Percentiles rank a stretch among this genome's conserved stretches.
These are phyloP conservation scores for Debaryomyces castellii DNA, from an alignment of 805 yeast species.

Conservation along the genomic window DNA sequence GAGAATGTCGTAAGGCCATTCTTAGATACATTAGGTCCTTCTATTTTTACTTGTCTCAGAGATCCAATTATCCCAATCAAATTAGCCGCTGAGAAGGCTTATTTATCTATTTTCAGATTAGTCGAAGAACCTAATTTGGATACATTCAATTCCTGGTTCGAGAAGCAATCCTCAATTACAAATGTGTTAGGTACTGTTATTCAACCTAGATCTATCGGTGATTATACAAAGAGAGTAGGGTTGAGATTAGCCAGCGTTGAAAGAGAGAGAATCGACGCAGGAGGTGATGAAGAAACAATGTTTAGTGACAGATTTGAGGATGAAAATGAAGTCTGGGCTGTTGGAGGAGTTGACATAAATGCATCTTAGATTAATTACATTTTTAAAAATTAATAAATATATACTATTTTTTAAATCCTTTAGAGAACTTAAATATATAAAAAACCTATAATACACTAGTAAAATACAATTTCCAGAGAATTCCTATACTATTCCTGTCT, in stretches of 20 bases:
- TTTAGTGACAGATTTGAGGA: slow-evolving; percentile 85
- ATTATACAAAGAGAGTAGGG: slow-evolving; percentile 90
- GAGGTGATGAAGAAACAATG: slow-evolving; percentile 86
- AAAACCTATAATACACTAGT: not conserved
- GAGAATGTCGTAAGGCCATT: slow-evolving; percentile 50
- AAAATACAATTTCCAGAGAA: not conserved
- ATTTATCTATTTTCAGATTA: slow-evolving; percentile 65
- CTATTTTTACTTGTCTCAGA: slow-evolving; percentile 79
- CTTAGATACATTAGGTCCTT: slow-evolving; percentile 60
- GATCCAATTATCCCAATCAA: slow-evolving; percentile 90
- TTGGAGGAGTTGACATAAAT: slow-evolving; percentile 60
- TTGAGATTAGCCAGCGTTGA: slow-evolving; percentile 80
- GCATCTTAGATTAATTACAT: slow-evolving; percentile 11
- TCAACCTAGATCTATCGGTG: slow-evolving; percentile 75
- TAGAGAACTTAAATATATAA: not conserved
- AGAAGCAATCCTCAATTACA: slow-evolving; percentile 31
- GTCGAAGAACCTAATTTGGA: slow-evolving; percentile 61
- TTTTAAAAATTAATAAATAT: not conserved
- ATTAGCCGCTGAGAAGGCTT: slow-evolving; percentile 91
- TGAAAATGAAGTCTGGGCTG: slow-evolving; percentile 84
- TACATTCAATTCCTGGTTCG: slow-evolving; percentile 67
- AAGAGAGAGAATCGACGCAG: slow-evolving; percentile 82
- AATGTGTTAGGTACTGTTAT: slow-evolving; percentile 46
- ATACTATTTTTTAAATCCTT: not conserved
- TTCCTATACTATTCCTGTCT: not conserved